Percentiles rank a stretch among this genome's conserved stretches.
These are phyloP conservation scores for Lobosporangium transversale DNA, from an alignment of 192 early-diverging fungal species.

Conservation along the genomic window DNA sequence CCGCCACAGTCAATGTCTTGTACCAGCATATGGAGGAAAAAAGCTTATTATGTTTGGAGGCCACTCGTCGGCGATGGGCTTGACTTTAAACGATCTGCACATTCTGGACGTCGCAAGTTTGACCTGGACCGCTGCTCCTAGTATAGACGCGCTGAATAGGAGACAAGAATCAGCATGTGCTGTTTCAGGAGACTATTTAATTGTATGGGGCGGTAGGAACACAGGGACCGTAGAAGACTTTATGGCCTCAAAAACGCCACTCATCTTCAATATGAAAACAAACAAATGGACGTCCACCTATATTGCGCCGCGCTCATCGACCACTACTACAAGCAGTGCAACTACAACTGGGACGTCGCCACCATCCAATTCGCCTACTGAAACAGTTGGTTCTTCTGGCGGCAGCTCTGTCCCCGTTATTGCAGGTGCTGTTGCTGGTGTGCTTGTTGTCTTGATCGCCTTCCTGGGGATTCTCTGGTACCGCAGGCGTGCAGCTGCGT, in stretches of 20 bases:
- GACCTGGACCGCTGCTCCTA: slow-evolving; percentile 12
- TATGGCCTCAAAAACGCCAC: neutral
- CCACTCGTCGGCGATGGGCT: neutral
- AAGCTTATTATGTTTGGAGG: slow-evolving; percentile 37
- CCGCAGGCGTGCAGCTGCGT: too few relatives aligned
- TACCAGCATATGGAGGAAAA: slow-evolving; percentile 5
- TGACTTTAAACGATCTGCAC: slow-evolving; percentile 8
- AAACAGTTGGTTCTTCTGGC: too few relatives aligned
- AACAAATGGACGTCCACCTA: neutral
- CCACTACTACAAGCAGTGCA: too few relatives aligned
- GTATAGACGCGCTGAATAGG: neutral
- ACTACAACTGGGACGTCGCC: too few relatives aligned
- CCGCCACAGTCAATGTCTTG: neutral
- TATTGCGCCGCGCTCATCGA: neutral
- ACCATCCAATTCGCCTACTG: too few relatives aligned
- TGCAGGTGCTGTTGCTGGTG: too few relatives aligned
- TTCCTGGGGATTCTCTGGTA: too few relatives aligned
- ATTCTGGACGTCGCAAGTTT: slow-evolving; percentile 14
- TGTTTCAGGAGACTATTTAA: slow-evolving; percentile 10
- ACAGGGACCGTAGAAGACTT: neutral
- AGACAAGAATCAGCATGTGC: slow-evolving; percentile 10
- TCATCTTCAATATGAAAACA: neutral
- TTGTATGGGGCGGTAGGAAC: slow-evolving; percentile 23
- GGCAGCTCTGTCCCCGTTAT: too few relatives aligned
- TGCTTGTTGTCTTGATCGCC: too few relatives aligned